A percentile compares a stretch with the other conserved stretches of the same genome.
phyloP scores from a whole-genome alignment of 116 monocot genomes.

The Posidonia oceanica region DNA sequence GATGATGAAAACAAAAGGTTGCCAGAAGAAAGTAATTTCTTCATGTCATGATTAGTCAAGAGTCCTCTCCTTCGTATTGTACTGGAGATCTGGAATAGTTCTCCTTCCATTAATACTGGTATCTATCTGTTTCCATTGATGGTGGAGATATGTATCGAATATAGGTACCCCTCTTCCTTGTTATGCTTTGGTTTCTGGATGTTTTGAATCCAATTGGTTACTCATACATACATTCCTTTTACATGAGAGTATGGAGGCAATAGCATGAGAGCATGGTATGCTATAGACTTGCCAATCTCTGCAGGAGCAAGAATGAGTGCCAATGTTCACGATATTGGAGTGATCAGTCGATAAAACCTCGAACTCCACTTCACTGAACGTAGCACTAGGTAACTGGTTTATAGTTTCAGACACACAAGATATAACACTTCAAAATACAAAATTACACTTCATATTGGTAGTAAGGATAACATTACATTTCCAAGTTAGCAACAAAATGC shows the following conservation, averaged over 20 bases:
- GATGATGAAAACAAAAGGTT: too few relatives aligned
- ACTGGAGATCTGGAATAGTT: background rate
- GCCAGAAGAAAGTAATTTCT: too few relatives aligned
- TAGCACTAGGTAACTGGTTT: conserved; percentile 34
- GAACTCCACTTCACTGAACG: conserved; percentile 56
- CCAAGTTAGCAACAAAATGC: too few relatives aligned
- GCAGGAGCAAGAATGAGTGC: conserved; percentile 44
- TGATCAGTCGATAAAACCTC: conserved; percentile 49
- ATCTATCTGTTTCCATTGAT: background rate
- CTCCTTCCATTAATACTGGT: background rate
- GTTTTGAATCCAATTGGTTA: too few relatives aligned
- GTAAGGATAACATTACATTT: too few relatives aligned
- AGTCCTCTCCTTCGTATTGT: background rate
- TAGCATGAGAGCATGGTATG: conserved; percentile 63
- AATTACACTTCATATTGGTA: too few relatives aligned
- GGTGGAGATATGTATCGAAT: too few relatives aligned
- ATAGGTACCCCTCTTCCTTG: too few relatives aligned
- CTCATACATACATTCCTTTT: conserved; percentile 40
- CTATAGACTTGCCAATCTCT: conserved; percentile 68
- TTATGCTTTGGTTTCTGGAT: too few relatives aligned
- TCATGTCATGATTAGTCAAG: too few relatives aligned
- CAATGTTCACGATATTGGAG: conserved; percentile 57
- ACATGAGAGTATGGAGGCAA: conserved; percentile 43
- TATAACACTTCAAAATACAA: too few relatives aligned
- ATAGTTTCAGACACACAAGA: too few relatives aligned